phyloP scores from a whole-genome alignment of 2,329 filamentous ascomycete species.

The Metarhizium album region DNA sequence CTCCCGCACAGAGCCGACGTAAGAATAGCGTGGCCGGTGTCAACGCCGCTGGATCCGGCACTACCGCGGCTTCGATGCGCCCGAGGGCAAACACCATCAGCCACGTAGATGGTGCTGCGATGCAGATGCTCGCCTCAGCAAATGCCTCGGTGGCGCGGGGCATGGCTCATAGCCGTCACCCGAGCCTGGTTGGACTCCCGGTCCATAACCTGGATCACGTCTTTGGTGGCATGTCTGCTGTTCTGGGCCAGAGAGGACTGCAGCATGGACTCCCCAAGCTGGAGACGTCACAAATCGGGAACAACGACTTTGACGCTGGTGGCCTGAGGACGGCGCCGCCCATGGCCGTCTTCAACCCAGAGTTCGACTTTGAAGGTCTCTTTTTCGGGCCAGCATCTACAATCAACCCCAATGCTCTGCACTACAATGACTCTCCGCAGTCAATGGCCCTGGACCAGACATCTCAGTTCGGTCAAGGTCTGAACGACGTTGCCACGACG shows the following conservation, averaged over 20 bases:
- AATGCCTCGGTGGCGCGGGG: slow-evolving; percentile 40
- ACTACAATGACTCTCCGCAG: slow-evolving; percentile 72
- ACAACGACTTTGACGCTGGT: slow-evolving; percentile 48
- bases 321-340: slow-evolving; percentile 71
- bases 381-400: slow-evolving; percentile 59
- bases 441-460: slow-evolving; percentile 51
- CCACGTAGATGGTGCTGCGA: slow-evolving; percentile 68
- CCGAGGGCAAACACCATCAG: slow-evolving; percentile 94
- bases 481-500: slow-evolving; percentile 45
- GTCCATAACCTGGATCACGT: slow-evolving; percentile 49
- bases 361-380: slow-evolving; percentile 37
- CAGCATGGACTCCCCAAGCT: slow-evolving; percentile 67
- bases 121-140: slow-evolving; percentile 56
- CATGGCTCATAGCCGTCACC: slow-evolving; percentile 58
- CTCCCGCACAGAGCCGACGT: slow-evolving; percentile 58
- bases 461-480: slow-evolving; percentile 47
- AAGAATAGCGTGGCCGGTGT: slow-evolving; percentile 78
- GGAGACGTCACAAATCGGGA: slow-evolving; percentile 62
- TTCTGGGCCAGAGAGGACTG: slow-evolving; percentile 55
- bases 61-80: slow-evolving; percentile 52
- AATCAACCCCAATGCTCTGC: slow-evolving; percentile 64
- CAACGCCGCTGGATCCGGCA: slow-evolving; percentile 31
- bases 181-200: slow-evolving; percentile 60
- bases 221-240: slow-evolving; percentile 62
- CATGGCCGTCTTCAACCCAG: slow-evolving; percentile 49